Evolutionary conservation across 306 rosid species (phyloP).

Genomic region (barrel medic (Medicago truncatula)): DNA sequence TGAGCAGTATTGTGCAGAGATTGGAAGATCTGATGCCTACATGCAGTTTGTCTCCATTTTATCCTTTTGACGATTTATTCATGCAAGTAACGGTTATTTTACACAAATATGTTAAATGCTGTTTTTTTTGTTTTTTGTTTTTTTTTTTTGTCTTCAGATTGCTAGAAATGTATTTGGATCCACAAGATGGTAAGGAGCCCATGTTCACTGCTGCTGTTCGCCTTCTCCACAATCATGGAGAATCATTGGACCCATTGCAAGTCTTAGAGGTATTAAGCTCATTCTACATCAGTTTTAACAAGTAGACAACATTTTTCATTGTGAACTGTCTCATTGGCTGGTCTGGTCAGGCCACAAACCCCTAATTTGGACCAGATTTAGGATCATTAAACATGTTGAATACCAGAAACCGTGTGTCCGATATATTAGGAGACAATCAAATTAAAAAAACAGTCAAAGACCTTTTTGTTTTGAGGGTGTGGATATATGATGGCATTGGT

Average conservation of each 20-base stretch:
- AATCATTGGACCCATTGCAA: slow-evolving; percentile 91
- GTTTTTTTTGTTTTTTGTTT: slow-evolving; percentile 38
- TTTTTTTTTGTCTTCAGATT: slow-evolving; percentile 63
- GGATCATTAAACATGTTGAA: slow-evolving; percentile 9
- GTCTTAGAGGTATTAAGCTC: slow-evolving; percentile 79
- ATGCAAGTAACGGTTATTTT: neutral
- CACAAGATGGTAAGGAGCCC: slow-evolving; percentile 97
- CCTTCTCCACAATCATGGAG: slow-evolving; percentile 98
- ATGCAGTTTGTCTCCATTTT: slow-evolving; percentile 78
- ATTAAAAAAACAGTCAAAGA: neutral
- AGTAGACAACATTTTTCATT: neutral
- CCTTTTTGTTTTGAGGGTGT: neutral
- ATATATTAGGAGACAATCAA: neutral
- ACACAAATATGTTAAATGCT: slow-evolving; percentile 19
- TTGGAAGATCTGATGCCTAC: slow-evolving; percentile 97
- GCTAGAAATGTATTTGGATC: slow-evolving; percentile 99
- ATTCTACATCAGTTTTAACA: slow-evolving; percentile 23
- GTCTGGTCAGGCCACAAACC: neutral
- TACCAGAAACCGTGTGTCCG: neutral
- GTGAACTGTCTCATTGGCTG: slow-evolving; percentile 2
- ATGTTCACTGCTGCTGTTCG: slow-evolving; percentile 99
- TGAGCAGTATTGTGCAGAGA: slow-evolving; percentile 97
- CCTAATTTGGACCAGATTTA: slow-evolving; percentile 4
- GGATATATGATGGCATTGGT: neutral
- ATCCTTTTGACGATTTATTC: slow-evolving; percentile 28